Evolutionary conservation across 1,139 yeast genomes (phyloP), one percentile per base, ranked within the genome.

Genomic region (Geotrichum citri-aurantii): DNA sequence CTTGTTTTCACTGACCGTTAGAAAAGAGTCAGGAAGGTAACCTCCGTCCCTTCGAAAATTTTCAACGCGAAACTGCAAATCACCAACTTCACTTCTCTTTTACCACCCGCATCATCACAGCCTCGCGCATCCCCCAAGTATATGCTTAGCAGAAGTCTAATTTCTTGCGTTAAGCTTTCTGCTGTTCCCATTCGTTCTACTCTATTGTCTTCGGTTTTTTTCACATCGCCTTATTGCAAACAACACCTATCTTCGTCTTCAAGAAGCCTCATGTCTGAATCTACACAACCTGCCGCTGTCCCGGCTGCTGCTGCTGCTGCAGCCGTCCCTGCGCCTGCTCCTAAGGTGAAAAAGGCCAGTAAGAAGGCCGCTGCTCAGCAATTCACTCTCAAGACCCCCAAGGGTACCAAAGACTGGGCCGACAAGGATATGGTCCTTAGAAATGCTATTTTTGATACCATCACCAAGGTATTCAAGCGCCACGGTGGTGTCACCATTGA

Each of bases 401-500:
- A 92, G 73, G 99, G 99, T 65, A 93, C 99, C 67, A 73, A 73
- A 72, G 99, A 93, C 73, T 93, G 99, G 99, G 88, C 96, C 65
- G 99, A 93, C 67, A 88, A 88, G 73, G 99, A 93, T 73, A 93
- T 93, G 98, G 86, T 90, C 52, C 82, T 93, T 67, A 84, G 99
- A 73, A 93, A 89, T 68, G 95, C 88, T 50, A 82, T 93, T 63
- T 93, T 93, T 71, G 77, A 79, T 57, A 82, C 90, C 17, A 76
- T 93, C 64, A 82, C 92, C 44, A 70, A 77, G 1, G 75, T 92
- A 59, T 93, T 93, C 80, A 55, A 91, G 75, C 86, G 91, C 68
- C 99, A 93, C 73, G 99, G 99, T 63, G 99, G 95, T 73, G 96
- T 91, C 46, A 92, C 99, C 54, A 90, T 93, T 65, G 99, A 93